Conservation (phyloP, 352 stramenopile genomes). For the Globisporangium spiculum region DNA sequence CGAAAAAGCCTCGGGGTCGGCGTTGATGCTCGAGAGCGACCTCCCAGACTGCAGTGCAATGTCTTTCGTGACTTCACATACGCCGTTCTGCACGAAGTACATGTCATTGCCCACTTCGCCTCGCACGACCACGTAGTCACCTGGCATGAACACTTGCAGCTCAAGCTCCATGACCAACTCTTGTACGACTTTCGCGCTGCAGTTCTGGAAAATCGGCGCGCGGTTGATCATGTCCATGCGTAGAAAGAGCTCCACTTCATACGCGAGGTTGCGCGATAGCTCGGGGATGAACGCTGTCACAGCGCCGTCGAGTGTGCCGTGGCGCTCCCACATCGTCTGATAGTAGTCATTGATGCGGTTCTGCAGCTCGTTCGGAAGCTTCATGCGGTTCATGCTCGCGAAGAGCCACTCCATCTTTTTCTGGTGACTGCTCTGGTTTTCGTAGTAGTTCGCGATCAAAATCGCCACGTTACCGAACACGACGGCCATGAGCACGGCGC, state of each 20-base stretch:
- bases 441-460: slow-evolving; percentile 84
- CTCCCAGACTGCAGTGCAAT: slow-evolving; percentile 13
- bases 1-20: background rate
- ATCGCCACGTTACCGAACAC: slow-evolving; percentile 87
- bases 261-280: slow-evolving; percentile 73
- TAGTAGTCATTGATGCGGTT: slow-evolving; percentile 87
- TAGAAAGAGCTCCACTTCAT: slow-evolving; percentile 81
- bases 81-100: slow-evolving; percentile 83
- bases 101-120: slow-evolving; percentile 85
- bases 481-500: slow-evolving; percentile 78
- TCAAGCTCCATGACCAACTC: slow-evolving; percentile 83
- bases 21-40: slow-evolving; percentile 6
- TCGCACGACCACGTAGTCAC: slow-evolving; percentile 80
- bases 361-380: slow-evolving; percentile 72
- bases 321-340: slow-evolving; percentile 82
- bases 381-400: slow-evolving; percentile 79
- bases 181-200: slow-evolving; percentile 78
- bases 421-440: slow-evolving; percentile 77
- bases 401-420: slow-evolving; percentile 89
- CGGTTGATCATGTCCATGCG: slow-evolving; percentile 88
- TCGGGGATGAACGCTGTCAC: slow-evolving; percentile 78
- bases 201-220: slow-evolving; percentile 79
- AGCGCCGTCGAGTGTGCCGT: slow-evolving; percentile 74
- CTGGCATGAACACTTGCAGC: slow-evolving; percentile 82
- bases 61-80: slow-evolving; percentile 82